Conservation (phyloP, 805 yeast genomes). For the Candida krabiensis region DNA sequence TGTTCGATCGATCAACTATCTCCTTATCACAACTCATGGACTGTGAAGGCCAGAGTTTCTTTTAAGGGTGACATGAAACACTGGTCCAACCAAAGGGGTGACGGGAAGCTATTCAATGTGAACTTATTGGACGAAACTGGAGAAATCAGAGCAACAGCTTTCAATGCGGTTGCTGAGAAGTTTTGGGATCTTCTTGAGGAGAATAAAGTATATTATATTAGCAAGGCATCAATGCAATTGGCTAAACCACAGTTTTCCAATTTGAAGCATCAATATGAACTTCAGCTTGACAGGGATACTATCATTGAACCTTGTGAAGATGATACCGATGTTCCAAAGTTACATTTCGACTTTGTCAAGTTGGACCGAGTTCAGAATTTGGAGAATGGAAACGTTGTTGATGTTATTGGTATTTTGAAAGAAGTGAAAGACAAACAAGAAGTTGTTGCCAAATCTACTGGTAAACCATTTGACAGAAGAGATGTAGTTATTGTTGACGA, state of each 20-base stretch:
- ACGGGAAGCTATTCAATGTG: slow-evolving; percentile 86
- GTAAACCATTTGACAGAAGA: slow-evolving; percentile 90
- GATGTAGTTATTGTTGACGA: slow-evolving; percentile 86
- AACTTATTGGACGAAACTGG: slow-evolving; percentile 92
- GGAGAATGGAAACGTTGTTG: slow-evolving; percentile 73
- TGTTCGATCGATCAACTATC: slow-evolving; percentile 84
- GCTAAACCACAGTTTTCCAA: slow-evolving; percentile 86
- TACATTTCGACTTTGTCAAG: slow-evolving; percentile 73
- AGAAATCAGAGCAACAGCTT: slow-evolving; percentile 94
- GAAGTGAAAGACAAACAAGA: slow-evolving; percentile 73
- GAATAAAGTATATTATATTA: slow-evolving; percentile 83
- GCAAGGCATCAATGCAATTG: slow-evolving; percentile 76
- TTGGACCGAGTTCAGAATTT: slow-evolving; percentile 63
- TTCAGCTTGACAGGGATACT: slow-evolving; percentile 77
- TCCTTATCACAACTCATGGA: slow-evolving; percentile 90
- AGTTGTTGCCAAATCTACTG: slow-evolving; percentile 82
- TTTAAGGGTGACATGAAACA: slow-evolving; percentile 84
- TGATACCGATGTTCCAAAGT: slow-evolving; percentile 69
- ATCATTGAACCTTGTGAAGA: slow-evolving; percentile 63
- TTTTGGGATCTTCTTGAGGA: slow-evolving; percentile 77
- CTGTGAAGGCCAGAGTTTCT: slow-evolving; percentile 89
- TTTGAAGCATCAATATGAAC: slow-evolving; percentile 85
- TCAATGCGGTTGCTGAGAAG: slow-evolving; percentile 81
- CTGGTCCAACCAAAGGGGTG: slow-evolving; percentile 84
- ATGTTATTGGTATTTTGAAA: slow-evolving; percentile 84